These are phyloP conservation scores for Xylariomycetidae sp. DNA, from an alignment of 2,329 filamentous ascomycete genomes.

Conservation along the genomic window DNA sequence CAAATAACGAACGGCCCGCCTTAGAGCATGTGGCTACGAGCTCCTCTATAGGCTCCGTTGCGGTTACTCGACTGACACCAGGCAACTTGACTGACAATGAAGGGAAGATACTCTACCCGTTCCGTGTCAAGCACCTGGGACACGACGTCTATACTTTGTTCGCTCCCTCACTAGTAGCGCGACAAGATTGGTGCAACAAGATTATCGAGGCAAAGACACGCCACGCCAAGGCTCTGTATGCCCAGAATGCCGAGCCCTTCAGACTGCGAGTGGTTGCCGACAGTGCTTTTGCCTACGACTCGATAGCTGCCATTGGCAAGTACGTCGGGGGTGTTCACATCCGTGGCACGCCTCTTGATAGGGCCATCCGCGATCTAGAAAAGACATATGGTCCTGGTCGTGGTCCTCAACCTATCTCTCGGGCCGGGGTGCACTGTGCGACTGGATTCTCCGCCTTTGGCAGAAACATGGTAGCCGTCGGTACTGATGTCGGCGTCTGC, in stretches of 20 bases:
- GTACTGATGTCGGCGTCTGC: conserved; percentile 91
- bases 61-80: conserved; percentile 37
- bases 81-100: conserved; percentile 61
- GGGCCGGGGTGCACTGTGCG: conserved; percentile 86
- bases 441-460: conserved; percentile 83
- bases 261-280: conserved; percentile 87
- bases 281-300: conserved; percentile 80
- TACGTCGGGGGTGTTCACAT: conserved; percentile 65
- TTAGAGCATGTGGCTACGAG: conserved; percentile 66
- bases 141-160: conserved; percentile 91
- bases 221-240: conserved; percentile 81
- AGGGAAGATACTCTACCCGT: conserved; percentile 84
- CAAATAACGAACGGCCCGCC: conserved; percentile 50
- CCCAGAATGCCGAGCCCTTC: conserved; percentile 96
- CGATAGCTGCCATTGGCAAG: conserved; percentile 53
- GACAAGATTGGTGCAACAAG: conserved; percentile 86
- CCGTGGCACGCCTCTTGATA: conserved; percentile 83
- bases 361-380: conserved; percentile 86
- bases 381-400: conserved; percentile 66
- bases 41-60: conserved; percentile 56
- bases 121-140: conserved; percentile 92
- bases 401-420: conserved; percentile 72
- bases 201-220: conserved; percentile 93
- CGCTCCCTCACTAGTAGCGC: conserved; percentile 67
- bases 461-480: conserved; percentile 85